Base-by-base conservation (phyloP, 805 yeast genomes). In the Yueomyces sp. region DNA sequence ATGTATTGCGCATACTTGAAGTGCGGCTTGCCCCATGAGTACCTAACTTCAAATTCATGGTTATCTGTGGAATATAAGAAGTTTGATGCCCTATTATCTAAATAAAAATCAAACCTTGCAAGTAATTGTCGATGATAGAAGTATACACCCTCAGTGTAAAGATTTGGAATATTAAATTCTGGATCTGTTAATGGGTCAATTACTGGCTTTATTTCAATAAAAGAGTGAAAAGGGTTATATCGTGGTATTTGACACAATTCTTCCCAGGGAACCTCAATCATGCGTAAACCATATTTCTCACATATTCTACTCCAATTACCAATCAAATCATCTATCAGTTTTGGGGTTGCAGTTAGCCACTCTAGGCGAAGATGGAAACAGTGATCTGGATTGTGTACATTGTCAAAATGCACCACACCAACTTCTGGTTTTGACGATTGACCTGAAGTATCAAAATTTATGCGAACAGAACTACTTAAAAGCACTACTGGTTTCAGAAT, bases 341-440 rank as follows among this genome's bases (percentile, higher is more conserved):
- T 84, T 2, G 94, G 82, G 0, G 97, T 86, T 0, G 95, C 79
- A 47, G 83, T 85, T 32, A 90, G 65, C 99, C 99, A 92, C 57
- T 92, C 96, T 11, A 90, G 60, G 40, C 95, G 69, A 32, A 92
- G 73, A 55, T 90, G 97, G 65, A 80, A 92, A 56, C 96, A 88
- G 54, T 88, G 95, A 51, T 84, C 90, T 0, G 96, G 96, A 56
- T 88, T 90, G 59, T 87, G 96, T 3, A 88, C 88, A 39, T 80
- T 72, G 57, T 92, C 99, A 55, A 85, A 85, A 62, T 90, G 96
- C 1, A 92, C 86, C 4, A 78, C 77, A 39, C 87, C 68, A 2
- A 79, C 61, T 52, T 92, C 98, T 0, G 82, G 81, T 44, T 87
- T 75, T 59, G 77, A 78, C 0, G 96, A 85, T 47, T 77, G 71